Percentiles rank a stretch among this genome's conserved stretches.
Conservation (phyloP, 192 early-diverging fungal genomes). For the Cladochytrium replicatum region DNA sequence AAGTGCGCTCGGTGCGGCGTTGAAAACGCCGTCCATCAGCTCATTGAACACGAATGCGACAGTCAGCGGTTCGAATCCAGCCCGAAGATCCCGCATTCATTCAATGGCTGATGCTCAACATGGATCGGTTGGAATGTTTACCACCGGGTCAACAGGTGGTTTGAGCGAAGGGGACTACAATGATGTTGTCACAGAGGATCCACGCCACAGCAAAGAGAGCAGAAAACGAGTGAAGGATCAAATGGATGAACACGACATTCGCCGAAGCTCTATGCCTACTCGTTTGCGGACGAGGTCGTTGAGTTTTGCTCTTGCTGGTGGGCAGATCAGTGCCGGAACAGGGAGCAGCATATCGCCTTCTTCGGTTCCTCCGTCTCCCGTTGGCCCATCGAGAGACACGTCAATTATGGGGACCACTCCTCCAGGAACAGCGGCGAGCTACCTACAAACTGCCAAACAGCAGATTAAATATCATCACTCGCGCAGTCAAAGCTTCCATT, state of each 20-base stretch:
- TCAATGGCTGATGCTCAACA: no score
- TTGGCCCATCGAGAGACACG: neutral
- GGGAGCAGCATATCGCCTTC: neutral
- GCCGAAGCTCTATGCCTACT: neutral
- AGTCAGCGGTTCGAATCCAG: no score
- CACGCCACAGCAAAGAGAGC: neutral
- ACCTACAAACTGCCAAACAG: no score
- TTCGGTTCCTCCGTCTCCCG: neutral
- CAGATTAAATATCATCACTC: no score
- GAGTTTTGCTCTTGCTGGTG: neutral
- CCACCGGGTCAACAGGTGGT: no score
- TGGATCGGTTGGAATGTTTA: no score
- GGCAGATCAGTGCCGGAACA: neutral
- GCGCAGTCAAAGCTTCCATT: no score
- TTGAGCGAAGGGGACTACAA: no score
- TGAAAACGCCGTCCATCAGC: no score
- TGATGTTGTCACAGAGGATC: no score
- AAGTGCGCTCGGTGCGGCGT: constrained; percentile 6
- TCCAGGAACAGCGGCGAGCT: neutral
- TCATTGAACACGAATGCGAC: no score
- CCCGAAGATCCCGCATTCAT: no score
- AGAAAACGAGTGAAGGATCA: neutral
- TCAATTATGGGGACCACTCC: neutral
- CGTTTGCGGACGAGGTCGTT: neutral
- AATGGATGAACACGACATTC: neutral